Evolutionary conservation across 306 rosid genomes (phyloP).

Genomic region (Aeschynomene evenia): DNA sequence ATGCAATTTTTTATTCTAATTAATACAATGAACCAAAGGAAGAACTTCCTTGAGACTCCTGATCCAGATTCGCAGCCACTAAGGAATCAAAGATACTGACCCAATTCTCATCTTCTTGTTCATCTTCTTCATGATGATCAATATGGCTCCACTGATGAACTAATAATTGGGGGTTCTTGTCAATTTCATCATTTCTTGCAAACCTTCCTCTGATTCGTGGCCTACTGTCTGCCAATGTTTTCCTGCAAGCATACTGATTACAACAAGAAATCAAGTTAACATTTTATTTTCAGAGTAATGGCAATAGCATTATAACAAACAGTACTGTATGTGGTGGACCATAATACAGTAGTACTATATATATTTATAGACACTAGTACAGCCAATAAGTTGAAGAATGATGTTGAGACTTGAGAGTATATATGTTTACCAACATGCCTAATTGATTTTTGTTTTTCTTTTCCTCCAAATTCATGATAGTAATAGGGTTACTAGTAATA

Average conservation of each 20-base stretch:
- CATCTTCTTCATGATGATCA: slow-evolving; percentile 51
- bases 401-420: neutral
- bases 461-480: neutral
- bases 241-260: slow-evolving; percentile 85
- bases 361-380: neutral
- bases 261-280: neutral
- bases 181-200: slow-evolving; percentile 69
- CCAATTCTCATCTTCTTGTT: slow-evolving; percentile 77
- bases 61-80: slow-evolving; percentile 52
- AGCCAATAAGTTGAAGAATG: neutral
- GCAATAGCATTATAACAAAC: neutral
- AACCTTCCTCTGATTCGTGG: slow-evolving; percentile 88
- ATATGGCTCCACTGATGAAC: slow-evolving; percentile 56
- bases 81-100: slow-evolving; percentile 62
- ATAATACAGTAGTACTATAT: neutral
- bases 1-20: slow-evolving; percentile 15
- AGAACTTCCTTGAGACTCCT: slow-evolving; percentile 35
- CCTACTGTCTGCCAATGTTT: slow-evolving; percentile 92
- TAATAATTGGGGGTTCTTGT: slow-evolving; percentile 40
- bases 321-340: neutral
- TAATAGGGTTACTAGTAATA: neutral
- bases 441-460: neutral
- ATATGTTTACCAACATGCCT: neutral
- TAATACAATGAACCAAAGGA: slow-evolving; percentile 29
- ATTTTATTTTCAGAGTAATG: neutral